A percentile compares a stretch with the other conserved stretches of the same genome.
These are phyloP conservation scores for Parmelia sp. DNA, from an alignment of 495 filamentous ascomycete species.

Conservation along the genomic window DNA sequence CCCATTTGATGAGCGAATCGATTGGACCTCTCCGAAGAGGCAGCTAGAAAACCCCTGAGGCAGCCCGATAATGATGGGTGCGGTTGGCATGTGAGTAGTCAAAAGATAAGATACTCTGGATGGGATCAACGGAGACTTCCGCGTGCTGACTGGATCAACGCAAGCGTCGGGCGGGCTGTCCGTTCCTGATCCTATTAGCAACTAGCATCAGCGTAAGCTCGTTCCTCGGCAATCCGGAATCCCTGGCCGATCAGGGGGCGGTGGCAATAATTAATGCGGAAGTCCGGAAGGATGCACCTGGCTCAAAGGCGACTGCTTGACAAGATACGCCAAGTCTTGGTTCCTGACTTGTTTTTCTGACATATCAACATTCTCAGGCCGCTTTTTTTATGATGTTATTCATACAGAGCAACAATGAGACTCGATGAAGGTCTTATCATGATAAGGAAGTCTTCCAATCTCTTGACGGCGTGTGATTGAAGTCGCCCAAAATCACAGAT, in stretches of 20 bases:
- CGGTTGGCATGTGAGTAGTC: background rate
- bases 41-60: background rate
- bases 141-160: background rate
- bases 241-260: background rate
- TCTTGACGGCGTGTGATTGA: background rate
- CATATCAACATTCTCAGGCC: too few species aligned
- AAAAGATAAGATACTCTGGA: background rate
- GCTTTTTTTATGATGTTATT: too few species aligned
- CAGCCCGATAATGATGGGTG: background rate
- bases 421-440: too few species aligned
- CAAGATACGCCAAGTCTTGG: background rate
- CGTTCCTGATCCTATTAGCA: background rate
- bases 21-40: background rate
- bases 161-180: background rate
- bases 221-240: background rate
- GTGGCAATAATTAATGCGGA: background rate
- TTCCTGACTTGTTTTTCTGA: too few species aligned
- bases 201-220: background rate
- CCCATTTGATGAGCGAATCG: background rate
- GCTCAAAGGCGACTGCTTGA: background rate
- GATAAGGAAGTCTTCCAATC: too few species aligned
- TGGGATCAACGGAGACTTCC: background rate
- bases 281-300: background rate
- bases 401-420: too few species aligned
- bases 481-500: too few species aligned